phyloP scores from a whole-genome alignment of 176 grass and related monocot species.

The bread wheat (Triticum aestivum) region DNA sequence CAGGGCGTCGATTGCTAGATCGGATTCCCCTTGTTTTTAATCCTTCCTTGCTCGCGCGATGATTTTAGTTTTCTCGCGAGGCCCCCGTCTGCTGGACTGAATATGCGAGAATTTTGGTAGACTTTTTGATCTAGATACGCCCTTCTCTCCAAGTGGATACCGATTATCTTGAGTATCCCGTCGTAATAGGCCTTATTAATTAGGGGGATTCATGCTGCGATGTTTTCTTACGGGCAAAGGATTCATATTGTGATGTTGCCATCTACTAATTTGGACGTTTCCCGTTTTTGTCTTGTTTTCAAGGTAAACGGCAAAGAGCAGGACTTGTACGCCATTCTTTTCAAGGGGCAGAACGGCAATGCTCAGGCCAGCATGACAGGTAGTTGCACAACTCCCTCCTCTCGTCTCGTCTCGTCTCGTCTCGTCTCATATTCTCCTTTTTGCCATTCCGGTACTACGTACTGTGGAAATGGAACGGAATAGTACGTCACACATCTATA shows the following conservation, averaged over 20 bases:
- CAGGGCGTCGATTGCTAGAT: background rate
- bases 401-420: background rate
- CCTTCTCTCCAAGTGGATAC: background rate
- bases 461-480: background rate
- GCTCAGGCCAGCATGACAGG: conserved; percentile 34
- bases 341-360: conserved; percentile 44
- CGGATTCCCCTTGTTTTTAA: background rate
- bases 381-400: conserved; percentile 20
- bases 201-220: background rate
- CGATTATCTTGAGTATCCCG: background rate
- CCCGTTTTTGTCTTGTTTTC: background rate
- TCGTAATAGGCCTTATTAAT: background rate
- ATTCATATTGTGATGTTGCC: background rate
- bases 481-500: background rate
- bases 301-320: conserved; percentile 46
- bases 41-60: background rate
- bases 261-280: background rate
- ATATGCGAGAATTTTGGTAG: background rate
- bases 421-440: background rate
- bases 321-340: conserved; percentile 49
- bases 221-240: background rate
- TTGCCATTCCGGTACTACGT: background rate
- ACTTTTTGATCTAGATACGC: background rate
- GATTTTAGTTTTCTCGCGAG: background rate
- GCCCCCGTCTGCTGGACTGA: background rate